phyloP scores from a whole-genome alignment of 139 green algal species.

The Yamagishiella unicocca region DNA sequence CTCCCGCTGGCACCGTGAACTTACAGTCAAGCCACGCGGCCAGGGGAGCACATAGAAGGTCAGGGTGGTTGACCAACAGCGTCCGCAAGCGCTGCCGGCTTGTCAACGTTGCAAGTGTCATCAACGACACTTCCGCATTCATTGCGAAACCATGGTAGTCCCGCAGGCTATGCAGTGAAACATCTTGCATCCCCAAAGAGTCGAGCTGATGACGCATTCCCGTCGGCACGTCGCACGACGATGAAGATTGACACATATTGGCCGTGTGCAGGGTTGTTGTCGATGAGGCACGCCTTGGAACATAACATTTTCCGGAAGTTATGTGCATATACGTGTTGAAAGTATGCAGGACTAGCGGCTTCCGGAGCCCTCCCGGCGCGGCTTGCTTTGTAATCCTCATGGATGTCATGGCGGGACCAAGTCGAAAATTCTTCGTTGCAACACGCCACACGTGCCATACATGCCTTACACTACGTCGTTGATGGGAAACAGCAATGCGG shows the following conservation, averaged over 20 bases:
- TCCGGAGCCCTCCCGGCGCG: too few relatives aligned
- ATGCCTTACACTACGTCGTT: too few relatives aligned
- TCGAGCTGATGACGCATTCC: neutral
- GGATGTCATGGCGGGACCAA: too few relatives aligned
- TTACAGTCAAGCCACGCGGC: slow-evolving; percentile 18
- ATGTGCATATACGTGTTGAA: too few relatives aligned
- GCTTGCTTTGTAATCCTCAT: too few relatives aligned
- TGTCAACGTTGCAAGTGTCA: neutral
- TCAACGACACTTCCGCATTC: neutral
- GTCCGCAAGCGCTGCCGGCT: neutral
- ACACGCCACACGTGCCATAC: too few relatives aligned
- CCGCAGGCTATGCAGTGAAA: neutral
- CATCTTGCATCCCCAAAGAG: neutral
- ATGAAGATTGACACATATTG: neutral
- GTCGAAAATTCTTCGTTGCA: too few relatives aligned
- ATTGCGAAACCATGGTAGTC: neutral
- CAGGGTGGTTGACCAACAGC: slow-evolving; percentile 10
- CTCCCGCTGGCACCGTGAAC: neutral
- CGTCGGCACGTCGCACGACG: neutral
- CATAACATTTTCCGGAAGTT: too few relatives aligned
- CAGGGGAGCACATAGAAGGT: slow-evolving; percentile 22
- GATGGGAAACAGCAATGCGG: too few relatives aligned
- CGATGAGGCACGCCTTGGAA: too few relatives aligned
- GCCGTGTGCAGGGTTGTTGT: too few relatives aligned
- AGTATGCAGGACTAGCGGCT: too few relatives aligned